Evolutionary conservation across 768 basidiomycete genomes (phyloP).

Genomic region (Kondoa subrosea): DNA sequence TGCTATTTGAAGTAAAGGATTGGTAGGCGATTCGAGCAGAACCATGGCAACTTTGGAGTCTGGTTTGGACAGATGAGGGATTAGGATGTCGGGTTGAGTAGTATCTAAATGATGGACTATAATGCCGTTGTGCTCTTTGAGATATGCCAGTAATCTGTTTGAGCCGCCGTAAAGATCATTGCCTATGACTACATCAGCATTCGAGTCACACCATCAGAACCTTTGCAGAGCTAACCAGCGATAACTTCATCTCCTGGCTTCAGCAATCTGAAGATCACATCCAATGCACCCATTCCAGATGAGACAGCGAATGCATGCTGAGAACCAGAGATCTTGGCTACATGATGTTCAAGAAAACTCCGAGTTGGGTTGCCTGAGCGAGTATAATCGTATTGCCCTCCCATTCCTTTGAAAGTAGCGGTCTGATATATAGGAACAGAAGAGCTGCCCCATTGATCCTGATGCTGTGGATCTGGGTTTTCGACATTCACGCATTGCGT

Average conservation of each 20-base stretch:
- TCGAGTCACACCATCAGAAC: too few relatives aligned
- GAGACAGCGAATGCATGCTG: constrained; percentile 77
- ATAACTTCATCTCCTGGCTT: constrained; percentile 92
- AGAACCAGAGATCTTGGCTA: constrained; percentile 91
- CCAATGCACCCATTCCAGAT: constrained; percentile 95
- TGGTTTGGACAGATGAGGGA: constrained; percentile 44
- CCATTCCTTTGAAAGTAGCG: constrained; percentile 89
- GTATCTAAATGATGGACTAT: constrained; percentile 87
- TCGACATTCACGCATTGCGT: constrained; percentile 56
- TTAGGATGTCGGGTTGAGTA: constrained; percentile 50
- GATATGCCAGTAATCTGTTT: constrained; percentile 79
- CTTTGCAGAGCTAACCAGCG: constrained; percentile 42
- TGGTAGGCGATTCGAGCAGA: constrained; percentile 89
- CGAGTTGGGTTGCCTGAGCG: constrained; percentile 93
- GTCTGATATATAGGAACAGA: constrained; percentile 96
- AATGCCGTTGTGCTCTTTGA: constrained; percentile 71
- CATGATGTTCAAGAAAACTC: constrained; percentile 86
- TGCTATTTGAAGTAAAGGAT: constrained; percentile 85
- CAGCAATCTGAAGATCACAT: constrained; percentile 79
- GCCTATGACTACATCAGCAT: too few relatives aligned
- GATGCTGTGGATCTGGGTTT: constrained; percentile 54
- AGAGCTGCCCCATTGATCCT: constrained; percentile 88
- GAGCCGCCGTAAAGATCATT: constrained; percentile 97
- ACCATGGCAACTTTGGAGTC: constrained; percentile 46
- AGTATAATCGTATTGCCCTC: constrained; percentile 71